Conservation (phyloP, 2,329 filamentous ascomycete species). For the Talaromyces sp. region DNA sequence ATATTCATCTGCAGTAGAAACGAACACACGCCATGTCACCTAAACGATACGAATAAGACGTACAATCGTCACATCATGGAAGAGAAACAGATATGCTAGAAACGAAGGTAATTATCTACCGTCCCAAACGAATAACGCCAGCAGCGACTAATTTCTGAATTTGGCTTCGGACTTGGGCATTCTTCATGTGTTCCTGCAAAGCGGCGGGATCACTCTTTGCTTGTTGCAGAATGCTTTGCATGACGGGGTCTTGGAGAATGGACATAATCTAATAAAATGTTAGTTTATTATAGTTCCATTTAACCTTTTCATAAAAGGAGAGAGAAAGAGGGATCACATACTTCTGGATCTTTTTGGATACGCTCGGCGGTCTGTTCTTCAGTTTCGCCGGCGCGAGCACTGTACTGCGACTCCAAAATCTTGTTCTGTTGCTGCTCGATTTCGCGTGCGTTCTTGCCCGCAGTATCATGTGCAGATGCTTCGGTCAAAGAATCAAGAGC, state of each 20-base stretch:
- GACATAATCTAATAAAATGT: constrained; percentile 63
- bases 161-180: constrained; percentile 77
- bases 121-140: constrained; percentile 79
- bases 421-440: constrained; percentile 94
- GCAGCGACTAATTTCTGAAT: constrained; percentile 93
- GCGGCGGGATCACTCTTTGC: constrained; percentile 90
- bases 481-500: constrained; percentile 85
- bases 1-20: not conserved
- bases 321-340: constrained; percentile 43
- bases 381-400: constrained; percentile 86
- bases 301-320: not conserved
- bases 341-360: constrained; percentile 85
- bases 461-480: constrained; percentile 71
- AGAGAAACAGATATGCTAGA: not conserved
- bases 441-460: constrained; percentile 79
- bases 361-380: constrained; percentile 94
- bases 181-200: constrained; percentile 95
- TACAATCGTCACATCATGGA: constrained; percentile 10
- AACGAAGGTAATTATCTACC: constrained; percentile 29
- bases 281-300: not conserved
- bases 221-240: constrained; percentile 96
- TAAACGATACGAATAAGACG: not conserved
- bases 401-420: constrained; percentile 84
- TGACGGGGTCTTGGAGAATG: constrained; percentile 92
- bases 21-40: not conserved